A percentile compares a stretch with the other conserved stretches of the same genome.
Evolutionary conservation across 208 protist species (phyloP).

Genomic region (Trypanosoma melophagium): DNA sequence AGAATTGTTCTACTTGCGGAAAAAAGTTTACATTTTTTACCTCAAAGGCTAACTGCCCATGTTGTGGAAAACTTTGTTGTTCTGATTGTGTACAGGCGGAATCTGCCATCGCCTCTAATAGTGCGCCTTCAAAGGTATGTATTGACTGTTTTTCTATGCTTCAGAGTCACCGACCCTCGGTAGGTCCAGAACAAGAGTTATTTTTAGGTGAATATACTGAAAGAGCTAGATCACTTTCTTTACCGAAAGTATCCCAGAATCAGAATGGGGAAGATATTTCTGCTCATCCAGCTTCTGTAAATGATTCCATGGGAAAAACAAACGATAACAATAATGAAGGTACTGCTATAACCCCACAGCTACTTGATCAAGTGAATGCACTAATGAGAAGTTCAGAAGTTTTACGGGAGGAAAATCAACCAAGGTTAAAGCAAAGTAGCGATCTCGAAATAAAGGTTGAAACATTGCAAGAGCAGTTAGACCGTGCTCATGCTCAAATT

Average conservation of each 20-base stretch:
- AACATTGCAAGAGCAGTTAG: slow-evolving; percentile 11
- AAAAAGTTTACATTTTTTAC: slow-evolving; percentile 55
- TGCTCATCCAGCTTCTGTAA: background rate
- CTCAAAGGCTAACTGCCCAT: slow-evolving; percentile 59
- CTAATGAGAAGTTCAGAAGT: slow-evolving; percentile 23
- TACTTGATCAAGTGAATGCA: slow-evolving; percentile 21
- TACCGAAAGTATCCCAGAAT: no score
- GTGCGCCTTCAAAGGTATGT: slow-evolving; percentile 39
- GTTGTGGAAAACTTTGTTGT: slow-evolving; percentile 65
- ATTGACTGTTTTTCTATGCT: slow-evolving; percentile 61
- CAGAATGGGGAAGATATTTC: background rate
- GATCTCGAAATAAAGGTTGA: slow-evolving; percentile 28
- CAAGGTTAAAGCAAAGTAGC: slow-evolving; percentile 11
- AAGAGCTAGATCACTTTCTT: background rate
- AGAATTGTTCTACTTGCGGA: slow-evolving; percentile 51
- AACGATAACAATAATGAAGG: background rate
- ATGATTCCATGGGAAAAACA: background rate
- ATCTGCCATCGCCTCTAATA: slow-evolving; percentile 33
- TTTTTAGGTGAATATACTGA: background rate
- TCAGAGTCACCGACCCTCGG: slow-evolving; percentile 31
- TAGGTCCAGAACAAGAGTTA: slow-evolving; percentile 2
- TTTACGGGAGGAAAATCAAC: slow-evolving; percentile 43
- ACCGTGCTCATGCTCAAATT: background rate
- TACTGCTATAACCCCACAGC: slow-evolving; percentile 2
- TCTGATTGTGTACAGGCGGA: slow-evolving; percentile 56